Percentiles rank a stretch among this genome's conserved stretches.
phyloP scores from a whole-genome alignment of 1,139 yeast species.

The Blastobotrys petasosporus region DNA sequence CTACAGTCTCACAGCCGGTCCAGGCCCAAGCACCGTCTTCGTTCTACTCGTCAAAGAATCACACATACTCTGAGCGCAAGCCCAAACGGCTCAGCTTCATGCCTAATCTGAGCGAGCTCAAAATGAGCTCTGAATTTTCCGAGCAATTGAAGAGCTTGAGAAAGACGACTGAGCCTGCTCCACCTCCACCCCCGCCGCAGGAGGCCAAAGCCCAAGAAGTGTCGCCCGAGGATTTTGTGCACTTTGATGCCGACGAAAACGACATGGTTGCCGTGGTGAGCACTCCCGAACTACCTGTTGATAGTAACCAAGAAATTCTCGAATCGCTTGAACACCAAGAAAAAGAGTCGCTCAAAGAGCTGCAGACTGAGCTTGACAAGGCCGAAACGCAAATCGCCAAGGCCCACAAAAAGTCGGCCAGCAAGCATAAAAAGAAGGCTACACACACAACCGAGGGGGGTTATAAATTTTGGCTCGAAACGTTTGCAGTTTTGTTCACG shows the following conservation, averaged over 20 bases:
- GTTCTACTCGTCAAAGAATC: conserved; percentile 8
- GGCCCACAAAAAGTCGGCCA: conserved; percentile 9
- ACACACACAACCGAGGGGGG: background rate
- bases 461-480: conserved; percentile 9
- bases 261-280: background rate
- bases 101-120: conserved; percentile 24
- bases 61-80: conserved; percentile 14
- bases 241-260: too few relatives aligned
- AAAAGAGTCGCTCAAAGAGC: conserved; percentile 11
- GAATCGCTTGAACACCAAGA: conserved; percentile 5
- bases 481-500: conserved; percentile 8
- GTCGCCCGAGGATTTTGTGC: too few relatives aligned
- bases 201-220: background rate
- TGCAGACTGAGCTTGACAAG: conserved; percentile 12
- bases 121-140: conserved; percentile 23
- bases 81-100: conserved; percentile 25
- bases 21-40: conserved; percentile 3
- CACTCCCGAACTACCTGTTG: conserved; percentile 1
- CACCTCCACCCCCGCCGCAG: too few relatives aligned
- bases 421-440: conserved; percentile 10
- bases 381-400: conserved; percentile 10
- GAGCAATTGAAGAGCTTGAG: conserved; percentile 10
- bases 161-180: background rate
- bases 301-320: conserved; percentile 1
- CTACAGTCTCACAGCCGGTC: conserved; percentile 9